phyloP scores from a whole-genome alignment of 1,284 basidiomycete genomes.

The Naganishia albida region DNA sequence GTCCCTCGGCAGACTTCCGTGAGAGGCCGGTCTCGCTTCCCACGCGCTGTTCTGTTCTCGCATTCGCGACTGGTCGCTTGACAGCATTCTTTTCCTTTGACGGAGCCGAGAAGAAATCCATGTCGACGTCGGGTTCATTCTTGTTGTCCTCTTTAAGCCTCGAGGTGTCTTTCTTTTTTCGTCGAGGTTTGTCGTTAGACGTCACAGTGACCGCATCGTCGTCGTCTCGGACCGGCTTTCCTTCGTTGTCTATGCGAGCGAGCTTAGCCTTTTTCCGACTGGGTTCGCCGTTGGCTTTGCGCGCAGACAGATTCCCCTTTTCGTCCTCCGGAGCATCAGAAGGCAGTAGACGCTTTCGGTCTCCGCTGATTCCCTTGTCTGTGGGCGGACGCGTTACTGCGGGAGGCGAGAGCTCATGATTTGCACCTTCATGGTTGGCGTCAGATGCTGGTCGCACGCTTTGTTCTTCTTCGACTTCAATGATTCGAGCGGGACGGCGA shows the following conservation, averaged over 20 bases:
- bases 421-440: no score
- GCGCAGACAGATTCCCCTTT: neutral
- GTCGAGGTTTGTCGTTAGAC: conserved; percentile 6
- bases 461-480: neutral
- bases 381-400: conserved; percentile 9
- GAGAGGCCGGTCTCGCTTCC: neutral
- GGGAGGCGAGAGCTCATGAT: conserved; percentile 2
- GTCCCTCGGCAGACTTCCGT: neutral
- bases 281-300: neutral
- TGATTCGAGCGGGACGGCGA: neutral
- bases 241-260: conserved; percentile 24
- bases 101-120: conserved; percentile 22
- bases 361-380: neutral
- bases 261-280: conserved; percentile 13
- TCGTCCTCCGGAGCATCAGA: neutral
- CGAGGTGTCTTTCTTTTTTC: neutral
- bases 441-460: no score
- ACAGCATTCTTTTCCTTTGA: neutral
- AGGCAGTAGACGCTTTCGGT: conserved; percentile 1
- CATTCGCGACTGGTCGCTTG: neutral
- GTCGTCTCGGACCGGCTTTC: conserved; percentile 5
- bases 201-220: conserved; percentile 19
- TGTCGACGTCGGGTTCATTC: conserved; percentile 5
- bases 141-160: neutral
- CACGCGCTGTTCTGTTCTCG: neutral